Conservation (phyloP, 2,329 filamentous ascomycete genomes). For the Diaporthe aspalathi region DNA sequence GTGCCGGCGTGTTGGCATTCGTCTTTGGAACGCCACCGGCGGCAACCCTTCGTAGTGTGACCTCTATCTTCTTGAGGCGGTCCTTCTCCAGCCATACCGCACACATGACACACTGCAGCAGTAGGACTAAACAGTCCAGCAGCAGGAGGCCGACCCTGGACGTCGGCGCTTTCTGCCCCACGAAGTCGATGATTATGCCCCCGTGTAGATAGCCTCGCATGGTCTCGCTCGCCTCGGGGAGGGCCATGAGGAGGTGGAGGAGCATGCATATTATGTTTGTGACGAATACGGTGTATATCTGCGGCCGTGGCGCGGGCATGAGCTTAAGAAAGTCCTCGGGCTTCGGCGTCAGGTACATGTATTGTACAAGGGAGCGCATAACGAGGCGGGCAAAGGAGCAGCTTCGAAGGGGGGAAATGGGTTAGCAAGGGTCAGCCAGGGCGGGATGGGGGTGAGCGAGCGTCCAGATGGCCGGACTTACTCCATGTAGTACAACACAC, state of each 20-base stretch:
- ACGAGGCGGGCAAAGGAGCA: slow-evolving; percentile 74
- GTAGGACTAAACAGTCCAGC: slow-evolving; percentile 66
- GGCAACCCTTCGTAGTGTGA: slow-evolving; percentile 43
- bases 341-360: slow-evolving; percentile 73
- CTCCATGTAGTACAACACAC: slow-evolving; percentile 78
- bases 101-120: slow-evolving; percentile 72
- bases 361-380: slow-evolving; percentile 68
- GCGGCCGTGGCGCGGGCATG: slow-evolving; percentile 66
- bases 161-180: slow-evolving; percentile 72
- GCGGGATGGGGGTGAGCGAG: background rate
- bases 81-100: slow-evolving; percentile 71
- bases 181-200: slow-evolving; percentile 74
- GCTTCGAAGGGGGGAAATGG: slow-evolving; percentile 54
- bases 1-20: slow-evolving; percentile 43
- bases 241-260: slow-evolving; percentile 66
- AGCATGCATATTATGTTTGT: slow-evolving; percentile 72
- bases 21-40: slow-evolving; percentile 37
- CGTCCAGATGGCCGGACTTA: slow-evolving; percentile 47
- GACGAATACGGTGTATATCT: slow-evolving; percentile 68
- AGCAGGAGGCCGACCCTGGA: slow-evolving; percentile 66
- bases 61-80: slow-evolving; percentile 62
- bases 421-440: slow-evolving; percentile 40
- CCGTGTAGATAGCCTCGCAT: slow-evolving; percentile 75
- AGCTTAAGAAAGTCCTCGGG: slow-evolving; percentile 66
- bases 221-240: slow-evolving; percentile 69